Conservation (phyloP, 345 rosid species). For the Lagerstroemia speciosa region DNA sequence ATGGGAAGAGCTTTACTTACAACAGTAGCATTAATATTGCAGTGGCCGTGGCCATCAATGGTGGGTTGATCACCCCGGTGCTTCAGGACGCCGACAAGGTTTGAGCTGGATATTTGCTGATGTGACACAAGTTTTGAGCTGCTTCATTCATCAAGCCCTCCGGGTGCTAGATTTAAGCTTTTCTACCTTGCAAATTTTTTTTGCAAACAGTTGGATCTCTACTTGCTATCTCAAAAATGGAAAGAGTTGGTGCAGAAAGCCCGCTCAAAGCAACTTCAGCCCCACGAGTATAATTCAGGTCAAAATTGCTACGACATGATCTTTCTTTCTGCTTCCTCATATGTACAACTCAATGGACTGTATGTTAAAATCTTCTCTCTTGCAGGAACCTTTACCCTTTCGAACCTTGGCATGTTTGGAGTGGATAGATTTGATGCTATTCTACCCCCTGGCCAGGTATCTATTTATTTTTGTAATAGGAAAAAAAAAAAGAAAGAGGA, state of each 20-base stretch:
- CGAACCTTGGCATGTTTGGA: conserved; percentile 93
- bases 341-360: neutral
- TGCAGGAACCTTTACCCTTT: conserved; percentile 89
- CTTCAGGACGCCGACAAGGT: conserved; percentile 97
- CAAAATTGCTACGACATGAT: neutral
- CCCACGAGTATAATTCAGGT: conserved; percentile 95
- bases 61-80: conserved; percentile 94
- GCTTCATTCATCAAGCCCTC: conserved; percentile 1
- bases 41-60: conserved; percentile 88
- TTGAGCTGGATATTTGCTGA: neutral
- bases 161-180: neutral
- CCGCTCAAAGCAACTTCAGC: conserved; percentile 80
- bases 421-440: conserved; percentile 98
- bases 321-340: neutral
- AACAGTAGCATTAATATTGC: conserved; percentile 73
- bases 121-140: neutral
- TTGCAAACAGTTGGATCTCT: conserved; percentile 66
- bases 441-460: conserved; percentile 94
- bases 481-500: conserved; percentile 1
- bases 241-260: conserved; percentile 93
- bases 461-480: no score
- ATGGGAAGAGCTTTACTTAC: conserved; percentile 73
- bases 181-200: conserved; percentile 2
- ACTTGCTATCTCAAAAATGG: conserved; percentile 83
- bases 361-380: conserved; percentile 1